Evolutionary conservation across 2,329 filamentous ascomycete genomes (phyloP), one percentile per base, ranked within the genome.

Genomic region (Onygenales sp.): DNA sequence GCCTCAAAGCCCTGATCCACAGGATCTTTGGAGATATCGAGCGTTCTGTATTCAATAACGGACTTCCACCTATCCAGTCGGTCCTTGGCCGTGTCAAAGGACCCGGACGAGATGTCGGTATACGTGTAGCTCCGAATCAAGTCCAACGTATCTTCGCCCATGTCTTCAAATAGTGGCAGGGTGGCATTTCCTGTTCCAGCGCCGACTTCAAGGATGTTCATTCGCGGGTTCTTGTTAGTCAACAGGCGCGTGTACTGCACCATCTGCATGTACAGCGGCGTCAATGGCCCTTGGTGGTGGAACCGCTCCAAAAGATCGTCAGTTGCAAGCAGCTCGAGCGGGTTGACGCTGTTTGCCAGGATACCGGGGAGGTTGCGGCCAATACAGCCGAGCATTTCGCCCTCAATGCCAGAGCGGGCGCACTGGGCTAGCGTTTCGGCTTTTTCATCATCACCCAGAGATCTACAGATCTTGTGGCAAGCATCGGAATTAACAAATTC

Each of bases 61-160:
- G 60, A 52, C 3, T 44, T 52, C 41, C 59, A 59, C 2, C 46
- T 47, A 1, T 57, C 48, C 35, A 72, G 67, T 1, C 51, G 46
- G 36, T 63, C 60, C 13, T 57, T 53, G 0, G 67, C 69, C 5
- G 61, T 59, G 21, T 64, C 63, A 52, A 76, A 73, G 60, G 74
- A 75, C 7, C 65, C 68, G 2, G 61, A 47, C 0, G 68, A 71
- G 14, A 75, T 66, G 52, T 75, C 73, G 0, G 74, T 76, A 59
- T 66, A 77, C 0, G 66, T 70, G 58, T 75, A 76, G 2, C 14
- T 46, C 14, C 31, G 44, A 47, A 47, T 35, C n/a, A 54, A 10
- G 38, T 47, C 35, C 57, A 63, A 72, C 32, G 69, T 59, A 3
- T 61, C 56, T 33, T 59, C 63, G 1, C 51, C 60, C 64, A 72